Evolutionary conservation across 345 rosid species (phyloP).

Genomic region (Carallia pectinifolia): DNA sequence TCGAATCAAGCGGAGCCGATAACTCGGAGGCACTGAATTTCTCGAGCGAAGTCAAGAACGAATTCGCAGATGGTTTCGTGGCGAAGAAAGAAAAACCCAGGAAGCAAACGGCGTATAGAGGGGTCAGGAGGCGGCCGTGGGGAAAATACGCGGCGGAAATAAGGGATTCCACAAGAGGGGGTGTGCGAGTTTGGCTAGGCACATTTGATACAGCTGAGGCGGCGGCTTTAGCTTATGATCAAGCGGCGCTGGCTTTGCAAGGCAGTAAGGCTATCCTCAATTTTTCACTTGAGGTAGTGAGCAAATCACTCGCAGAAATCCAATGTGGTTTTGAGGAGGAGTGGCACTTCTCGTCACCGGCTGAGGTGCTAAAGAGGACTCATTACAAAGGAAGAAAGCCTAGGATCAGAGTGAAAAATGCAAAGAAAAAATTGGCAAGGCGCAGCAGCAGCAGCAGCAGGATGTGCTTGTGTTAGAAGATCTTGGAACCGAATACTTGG

Average conservation of each 20-base stretch:
- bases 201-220: not conserved
- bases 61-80: not conserved
- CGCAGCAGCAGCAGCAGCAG: not conserved
- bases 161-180: not conserved
- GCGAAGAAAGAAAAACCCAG: not conserved
- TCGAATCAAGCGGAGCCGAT: not conserved
- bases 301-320: not conserved
- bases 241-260: constrained; percentile 60
- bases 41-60: not conserved
- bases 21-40: not conserved
- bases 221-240: constrained; percentile 56
- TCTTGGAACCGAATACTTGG: not conserved
- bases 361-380: not conserved
- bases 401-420: not conserved
- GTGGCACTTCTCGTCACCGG: constrained; percentile 22
- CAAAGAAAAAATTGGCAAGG: not conserved
- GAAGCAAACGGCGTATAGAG: not conserved
- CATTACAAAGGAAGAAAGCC: not conserved
- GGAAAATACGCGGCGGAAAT: not conserved
- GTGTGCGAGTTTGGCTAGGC: not conserved
- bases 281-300: not conserved
- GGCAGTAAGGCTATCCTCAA: constrained; percentile 31
- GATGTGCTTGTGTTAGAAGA: not conserved
- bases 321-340: not conserved
- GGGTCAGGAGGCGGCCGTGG: not conserved